A percentile compares a stretch with the other conserved stretches of the same genome.
phyloP scores from a whole-genome alignment of 2,329 filamentous ascomycete genomes.

The Chaetomium sp. region DNA sequence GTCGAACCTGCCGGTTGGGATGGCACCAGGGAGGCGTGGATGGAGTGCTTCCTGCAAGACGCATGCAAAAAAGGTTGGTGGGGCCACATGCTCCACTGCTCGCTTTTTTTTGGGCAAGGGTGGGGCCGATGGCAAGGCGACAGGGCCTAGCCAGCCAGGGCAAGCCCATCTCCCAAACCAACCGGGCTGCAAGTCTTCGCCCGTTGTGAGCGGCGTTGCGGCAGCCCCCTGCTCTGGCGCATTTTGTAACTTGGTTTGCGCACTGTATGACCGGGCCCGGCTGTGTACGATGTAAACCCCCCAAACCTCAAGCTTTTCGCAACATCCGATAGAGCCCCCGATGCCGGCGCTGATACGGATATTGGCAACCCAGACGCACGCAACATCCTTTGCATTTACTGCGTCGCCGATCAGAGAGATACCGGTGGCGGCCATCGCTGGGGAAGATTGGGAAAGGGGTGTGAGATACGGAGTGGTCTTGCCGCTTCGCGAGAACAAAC shows the following conservation, averaged over 20 bases:
- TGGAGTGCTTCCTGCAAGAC: conserved; percentile 14
- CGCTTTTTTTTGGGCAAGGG: conserved; percentile 11
- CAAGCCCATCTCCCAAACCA: not conserved
- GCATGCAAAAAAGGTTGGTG: conserved; percentile 14
- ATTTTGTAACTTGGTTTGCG: not conserved
- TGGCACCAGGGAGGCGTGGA: conserved; percentile 13
- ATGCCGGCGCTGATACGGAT: conserved; percentile 1
- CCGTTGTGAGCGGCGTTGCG: conserved; percentile 2
- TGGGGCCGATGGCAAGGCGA: conserved; percentile 16
- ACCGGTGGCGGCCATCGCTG: no score
- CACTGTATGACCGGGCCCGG: conserved; percentile 6
- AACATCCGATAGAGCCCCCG: conserved; percentile 4
- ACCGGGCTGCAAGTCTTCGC: conserved; percentile 4
- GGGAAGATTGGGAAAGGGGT: no score
- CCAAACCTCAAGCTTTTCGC: not conserved
- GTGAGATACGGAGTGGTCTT: no score
- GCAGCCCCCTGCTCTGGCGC: not conserved
- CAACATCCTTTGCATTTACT: no score
- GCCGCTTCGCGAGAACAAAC: no score
- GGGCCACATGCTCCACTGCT: conserved; percentile 8
- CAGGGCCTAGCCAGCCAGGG: conserved; percentile 9
- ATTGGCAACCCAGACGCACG: no score
- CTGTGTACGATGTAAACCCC: not conserved
- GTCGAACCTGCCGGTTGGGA: conserved; percentile 5
- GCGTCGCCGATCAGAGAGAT: no score